Conservation (phyloP, 768 basidiomycete species). For the Phylloporus scabripes region DNA sequence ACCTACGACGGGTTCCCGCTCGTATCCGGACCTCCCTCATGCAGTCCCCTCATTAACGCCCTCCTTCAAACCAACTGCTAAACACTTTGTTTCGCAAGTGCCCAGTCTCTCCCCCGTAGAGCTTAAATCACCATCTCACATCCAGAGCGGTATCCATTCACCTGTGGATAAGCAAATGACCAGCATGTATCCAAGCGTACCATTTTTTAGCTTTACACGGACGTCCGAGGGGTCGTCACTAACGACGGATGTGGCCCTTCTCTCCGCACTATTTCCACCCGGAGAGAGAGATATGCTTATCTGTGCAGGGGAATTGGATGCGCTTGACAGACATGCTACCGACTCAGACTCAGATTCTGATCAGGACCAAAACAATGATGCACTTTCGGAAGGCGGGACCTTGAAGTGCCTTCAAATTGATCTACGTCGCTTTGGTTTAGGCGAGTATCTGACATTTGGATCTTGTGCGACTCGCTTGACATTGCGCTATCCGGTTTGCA, state of each 20-base stretch:
- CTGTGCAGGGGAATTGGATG: constrained; percentile 64
- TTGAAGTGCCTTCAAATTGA: constrained; percentile 74
- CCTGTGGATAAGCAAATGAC: constrained; percentile 14
- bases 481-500: constrained; percentile 21
- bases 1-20: constrained; percentile 36
- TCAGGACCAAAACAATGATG: constrained; percentile 34
- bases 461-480: not conserved
- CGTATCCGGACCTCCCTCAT: constrained; percentile 38
- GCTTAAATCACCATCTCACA: constrained; percentile 6
- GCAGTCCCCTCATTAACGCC: constrained; percentile 25
- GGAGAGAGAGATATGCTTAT: constrained; percentile 69
- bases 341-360: constrained; percentile 33
- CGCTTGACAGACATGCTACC: constrained; percentile 39
- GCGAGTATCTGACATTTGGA: constrained; percentile 32
- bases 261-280: constrained; percentile 67
- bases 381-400: constrained; percentile 33
- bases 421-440: constrained; percentile 64
- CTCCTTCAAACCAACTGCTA: constrained; percentile 35
- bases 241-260: constrained; percentile 61
- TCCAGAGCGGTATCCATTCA: constrained; percentile 6
- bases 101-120: constrained; percentile 29
- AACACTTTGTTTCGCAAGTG: constrained; percentile 33
- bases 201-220: constrained; percentile 77
- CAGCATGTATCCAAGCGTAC: constrained; percentile 32
- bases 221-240: constrained; percentile 73